Base-by-base conservation (phyloP, 441 rosid species). In the Adansonia madagascariensis region DNA sequence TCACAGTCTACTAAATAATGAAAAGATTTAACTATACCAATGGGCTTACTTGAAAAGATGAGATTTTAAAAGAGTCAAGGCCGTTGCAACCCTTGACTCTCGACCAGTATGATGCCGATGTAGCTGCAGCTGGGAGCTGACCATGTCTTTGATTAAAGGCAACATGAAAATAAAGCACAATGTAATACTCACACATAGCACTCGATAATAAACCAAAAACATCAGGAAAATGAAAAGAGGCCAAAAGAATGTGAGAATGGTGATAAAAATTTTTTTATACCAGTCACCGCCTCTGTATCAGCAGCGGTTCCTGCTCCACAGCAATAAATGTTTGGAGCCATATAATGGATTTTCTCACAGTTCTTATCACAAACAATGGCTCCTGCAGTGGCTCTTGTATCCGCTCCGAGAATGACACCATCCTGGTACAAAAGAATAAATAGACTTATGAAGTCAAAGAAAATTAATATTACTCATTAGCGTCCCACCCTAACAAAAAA, bases 241-340 rank as follows among this genome's bases (percentile, higher is more conserved):
- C 31, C 22, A 80, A 49, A 41, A 14, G 17, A 62, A 31, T 31
- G 46, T 44, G 35, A 6, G 44, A 31, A 14, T 31, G 31, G 44
- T 31, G 44, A 31, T 5, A 64, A 39, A 65, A n/a, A 4, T 1
- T 0, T 18, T 56, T 56, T 18, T 17, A 9, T 84, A 94, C 99
- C 98, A 84, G 99, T 95, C 8, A 95, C 99, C 20, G 97, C 98
- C 86, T 92, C 99, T 35, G 99, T 93, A 77, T 95, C 99, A 71
- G 99, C 97, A 72, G 98, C 98, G 17, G 97, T 92, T 85, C 99
- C 99, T 4, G 97, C 99, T 79, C 97, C 99, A 81, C 98, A 95
- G 80, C 98, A 94, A 70, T 90, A 94, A 43, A 94, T 92, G 88
- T 94, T 95, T n/a, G 99, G 98, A 22, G 99, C 98, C 97, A 94